A percentile compares a stretch with the other conserved stretches of the same genome.
These are phyloP conservation scores for Fusarium liriodendri DNA, from an alignment of 2,329 filamentous ascomycete genomes.

Conservation along the genomic window DNA sequence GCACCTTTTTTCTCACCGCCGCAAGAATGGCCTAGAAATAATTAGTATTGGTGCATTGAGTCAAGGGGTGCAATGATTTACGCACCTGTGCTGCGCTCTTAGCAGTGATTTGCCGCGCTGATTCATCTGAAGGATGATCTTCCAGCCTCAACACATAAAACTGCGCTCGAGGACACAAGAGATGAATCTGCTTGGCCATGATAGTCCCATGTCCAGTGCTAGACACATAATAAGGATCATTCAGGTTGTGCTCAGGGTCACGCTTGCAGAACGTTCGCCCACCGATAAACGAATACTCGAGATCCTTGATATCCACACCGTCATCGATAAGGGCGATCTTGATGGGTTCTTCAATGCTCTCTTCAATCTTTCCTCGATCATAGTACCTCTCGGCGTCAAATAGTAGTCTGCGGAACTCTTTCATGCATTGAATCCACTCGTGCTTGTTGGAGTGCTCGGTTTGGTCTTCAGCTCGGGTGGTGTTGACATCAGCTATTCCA, in stretches of 20 bases:
- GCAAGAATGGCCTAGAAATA: conserved; percentile 44
- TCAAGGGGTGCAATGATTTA: no score
- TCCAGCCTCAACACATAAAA: conserved; percentile 33
- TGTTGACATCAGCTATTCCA: background rate
- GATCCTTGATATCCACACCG: conserved; percentile 47
- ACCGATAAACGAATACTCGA: conserved; percentile 40
- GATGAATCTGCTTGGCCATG: conserved; percentile 44
- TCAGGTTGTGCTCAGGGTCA: background rate
- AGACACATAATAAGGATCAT: conserved; percentile 43
- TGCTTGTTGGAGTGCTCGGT: conserved; percentile 32
- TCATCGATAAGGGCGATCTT: conserved; percentile 54
- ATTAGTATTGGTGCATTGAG: background rate
- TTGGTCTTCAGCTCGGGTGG: conserved; percentile 13
- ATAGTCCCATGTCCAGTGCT: conserved; percentile 41
- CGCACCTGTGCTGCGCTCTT: conserved; percentile 5
- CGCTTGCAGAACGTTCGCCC: conserved; percentile 44
- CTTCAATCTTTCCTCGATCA: background rate
- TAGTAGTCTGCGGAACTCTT: conserved; percentile 33
- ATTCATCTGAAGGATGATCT: background rate
- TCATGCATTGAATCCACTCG: conserved; percentile 44
- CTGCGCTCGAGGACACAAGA: conserved; percentile 34
- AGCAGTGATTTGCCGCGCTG: background rate
- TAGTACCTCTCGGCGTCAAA: conserved; percentile 32
- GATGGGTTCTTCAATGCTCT: conserved; percentile 36
- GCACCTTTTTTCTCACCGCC: conserved; percentile 44